Conservation (phyloP, 495 filamentous ascomycete genomes). For the Daldinia childiae region DNA sequence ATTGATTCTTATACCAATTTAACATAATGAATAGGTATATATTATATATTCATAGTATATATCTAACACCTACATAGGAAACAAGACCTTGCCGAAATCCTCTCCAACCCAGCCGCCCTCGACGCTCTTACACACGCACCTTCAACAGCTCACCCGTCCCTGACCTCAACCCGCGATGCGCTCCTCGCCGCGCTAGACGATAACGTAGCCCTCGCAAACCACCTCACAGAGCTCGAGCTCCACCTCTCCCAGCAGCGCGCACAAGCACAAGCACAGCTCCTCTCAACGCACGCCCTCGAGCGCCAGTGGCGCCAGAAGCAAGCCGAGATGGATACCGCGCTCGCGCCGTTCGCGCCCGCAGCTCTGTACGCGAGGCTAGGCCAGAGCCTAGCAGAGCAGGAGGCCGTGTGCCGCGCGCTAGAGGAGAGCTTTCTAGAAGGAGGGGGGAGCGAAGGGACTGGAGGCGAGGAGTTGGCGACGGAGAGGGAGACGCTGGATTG, state of each 20-base stretch:
- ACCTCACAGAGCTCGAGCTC: slow-evolving; percentile 65
- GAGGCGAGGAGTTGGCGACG: slow-evolving; percentile 54
- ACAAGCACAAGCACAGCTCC: slow-evolving; percentile 78
- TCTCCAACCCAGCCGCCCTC: slow-evolving; percentile 67
- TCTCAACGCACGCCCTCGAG: slow-evolving; percentile 85
- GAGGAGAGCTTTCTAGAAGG: slow-evolving; percentile 89
- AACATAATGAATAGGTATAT: too few species aligned
- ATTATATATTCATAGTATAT: neutral
- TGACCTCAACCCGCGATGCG: slow-evolving; percentile 60
- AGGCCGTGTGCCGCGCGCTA: slow-evolving; percentile 78
- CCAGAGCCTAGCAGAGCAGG: slow-evolving; percentile 82
- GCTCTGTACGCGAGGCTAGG: slow-evolving; percentile 81
- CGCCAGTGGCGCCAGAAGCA: slow-evolving; percentile 91
- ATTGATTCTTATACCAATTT: neutral
- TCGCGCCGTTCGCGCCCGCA: slow-evolving; percentile 85
- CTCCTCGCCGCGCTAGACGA: slow-evolving; percentile 69
- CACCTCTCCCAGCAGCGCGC: slow-evolving; percentile 70
- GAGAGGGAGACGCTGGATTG: slow-evolving; percentile 87
- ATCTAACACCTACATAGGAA: slow-evolving; percentile 49
- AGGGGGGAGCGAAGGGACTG: slow-evolving; percentile 50
- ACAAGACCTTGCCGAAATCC: slow-evolving; percentile 72
- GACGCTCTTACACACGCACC: slow-evolving; percentile 71
- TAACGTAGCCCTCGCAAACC: slow-evolving; percentile 73
- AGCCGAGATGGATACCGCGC: slow-evolving; percentile 82
- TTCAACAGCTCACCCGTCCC: slow-evolving; percentile 71